phyloP scores from a whole-genome alignment of 2,329 filamentous ascomycete genomes.

The Fusarium pilosicola region DNA sequence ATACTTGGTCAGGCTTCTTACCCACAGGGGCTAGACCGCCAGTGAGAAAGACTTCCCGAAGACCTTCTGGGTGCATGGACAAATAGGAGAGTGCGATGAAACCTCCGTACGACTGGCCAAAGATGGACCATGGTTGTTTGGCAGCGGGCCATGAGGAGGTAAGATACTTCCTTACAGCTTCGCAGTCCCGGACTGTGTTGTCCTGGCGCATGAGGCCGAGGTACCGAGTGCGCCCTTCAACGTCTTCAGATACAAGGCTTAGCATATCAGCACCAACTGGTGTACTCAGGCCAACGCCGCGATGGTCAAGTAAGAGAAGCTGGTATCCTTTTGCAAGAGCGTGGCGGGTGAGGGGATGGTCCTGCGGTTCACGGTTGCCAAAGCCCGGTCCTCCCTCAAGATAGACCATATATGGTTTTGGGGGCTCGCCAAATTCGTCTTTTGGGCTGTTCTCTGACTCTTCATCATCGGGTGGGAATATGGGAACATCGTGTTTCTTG shows the following conservation, averaged over 20 bases:
- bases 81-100: constrained; percentile 88
- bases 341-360: constrained; percentile 74
- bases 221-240: constrained; percentile 78
- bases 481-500: constrained; percentile 70
- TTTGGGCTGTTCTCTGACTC: constrained; percentile 9
- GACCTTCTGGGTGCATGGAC: constrained; percentile 78
- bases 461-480: constrained; percentile 57
- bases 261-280: constrained; percentile 81
- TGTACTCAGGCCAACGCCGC: constrained; percentile 86
- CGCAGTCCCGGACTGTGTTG: constrained; percentile 88
- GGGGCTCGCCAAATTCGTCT: constrained; percentile 39
- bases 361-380: constrained; percentile 78
- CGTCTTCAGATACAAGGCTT: constrained; percentile 64
- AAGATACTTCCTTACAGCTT: constrained; percentile 82
- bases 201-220: constrained; percentile 88
- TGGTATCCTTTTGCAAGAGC: constrained; percentile 86
- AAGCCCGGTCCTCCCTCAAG: constrained; percentile 89
- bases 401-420: constrained; percentile 73
- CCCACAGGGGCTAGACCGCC: constrained; percentile 85
- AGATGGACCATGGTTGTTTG: constrained; percentile 82
- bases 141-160: constrained; percentile 75
- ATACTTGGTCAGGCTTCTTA: constrained; percentile 77
- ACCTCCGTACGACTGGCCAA: constrained; percentile 93
- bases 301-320: constrained; percentile 86
- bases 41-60: constrained; percentile 85